Evolutionary conservation across 192 early-diverging fungal genomes (phyloP).

Genomic region (Podila clonocystis): DNA sequence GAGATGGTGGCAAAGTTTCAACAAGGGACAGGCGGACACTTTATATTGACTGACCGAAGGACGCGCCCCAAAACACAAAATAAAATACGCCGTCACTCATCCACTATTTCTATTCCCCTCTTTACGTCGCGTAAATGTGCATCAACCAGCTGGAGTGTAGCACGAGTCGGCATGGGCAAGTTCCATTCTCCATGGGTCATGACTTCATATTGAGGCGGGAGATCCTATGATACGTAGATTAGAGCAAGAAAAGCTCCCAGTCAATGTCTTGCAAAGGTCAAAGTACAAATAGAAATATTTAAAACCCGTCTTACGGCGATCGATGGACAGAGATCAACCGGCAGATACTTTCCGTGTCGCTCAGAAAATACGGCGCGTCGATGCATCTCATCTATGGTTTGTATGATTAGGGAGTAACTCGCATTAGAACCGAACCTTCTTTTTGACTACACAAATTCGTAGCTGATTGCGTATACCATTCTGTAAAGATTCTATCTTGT

Average conservation of each 20-base stretch:
- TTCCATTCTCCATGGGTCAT: conserved; percentile 29
- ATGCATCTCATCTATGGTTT: conserved; percentile 26
- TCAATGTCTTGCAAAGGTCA: not conserved
- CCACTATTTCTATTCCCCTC: conserved; percentile 14
- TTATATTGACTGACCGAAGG: no score
- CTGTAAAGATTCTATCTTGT: conserved; percentile 15
- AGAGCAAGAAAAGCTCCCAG: not conserved
- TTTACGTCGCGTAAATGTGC: conserved; percentile 1
- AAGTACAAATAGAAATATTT: not conserved
- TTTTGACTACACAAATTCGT: not conserved
- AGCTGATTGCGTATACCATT: conserved; percentile 1
- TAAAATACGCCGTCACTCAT: not conserved
- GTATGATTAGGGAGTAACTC: no score
- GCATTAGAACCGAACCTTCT: not conserved
- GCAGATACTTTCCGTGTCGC: conserved; percentile 37
- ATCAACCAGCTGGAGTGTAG: conserved; percentile 29
- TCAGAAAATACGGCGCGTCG: conserved; percentile 32
- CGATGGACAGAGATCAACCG: conserved; percentile 41
- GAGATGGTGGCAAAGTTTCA: not conserved
- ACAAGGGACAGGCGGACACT: not conserved
- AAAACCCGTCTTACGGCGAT: conserved; percentile 20
- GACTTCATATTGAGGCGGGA: conserved; percentile 33
- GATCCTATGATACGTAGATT: conserved; percentile 12
- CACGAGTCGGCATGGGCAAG: conserved; percentile 38
- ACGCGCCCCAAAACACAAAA: not conserved